Evolutionary conservation across 176 grass and related monocot genomes (phyloP).

Genomic region (Sorghum bicolor): DNA sequence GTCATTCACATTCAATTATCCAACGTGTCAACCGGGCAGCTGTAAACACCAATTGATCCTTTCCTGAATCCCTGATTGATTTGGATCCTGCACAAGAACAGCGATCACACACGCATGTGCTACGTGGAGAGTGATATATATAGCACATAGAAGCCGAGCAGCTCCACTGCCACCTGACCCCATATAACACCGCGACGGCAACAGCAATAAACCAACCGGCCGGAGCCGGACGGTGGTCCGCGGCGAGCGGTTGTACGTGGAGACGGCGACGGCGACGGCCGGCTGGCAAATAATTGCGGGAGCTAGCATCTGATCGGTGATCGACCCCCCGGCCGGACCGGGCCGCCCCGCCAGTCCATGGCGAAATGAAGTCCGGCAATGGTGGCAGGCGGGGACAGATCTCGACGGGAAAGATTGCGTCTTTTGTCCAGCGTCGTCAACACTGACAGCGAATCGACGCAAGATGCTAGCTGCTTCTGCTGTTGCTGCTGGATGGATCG

Average conservation of each 20-base stretch:
- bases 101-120: not conserved
- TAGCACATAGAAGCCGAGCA: not conserved
- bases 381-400: conserved; percentile 11
- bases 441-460: conserved; percentile 1
- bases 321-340: too few relatives aligned
- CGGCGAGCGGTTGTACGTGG: not conserved
- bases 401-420: not conserved
- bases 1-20: not conserved
- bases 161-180: not conserved
- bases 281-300: conserved; percentile 17
- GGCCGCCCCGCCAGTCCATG: not conserved
- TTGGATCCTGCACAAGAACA: not conserved
- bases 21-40: not conserved
- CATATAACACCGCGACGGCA: not conserved
- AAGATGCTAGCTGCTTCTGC: not conserved
- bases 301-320: not conserved
- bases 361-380: not conserved
- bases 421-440: not conserved
- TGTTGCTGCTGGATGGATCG: not conserved
- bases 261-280: not conserved
- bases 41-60: not conserved
- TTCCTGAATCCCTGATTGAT: not conserved
- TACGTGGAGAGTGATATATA: not conserved
- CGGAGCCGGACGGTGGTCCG: not conserved
- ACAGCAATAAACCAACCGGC: not conserved